Conservation (phyloP, 192 early-diverging fungal species). For the Rhizoclosmatium globosum region DNA sequence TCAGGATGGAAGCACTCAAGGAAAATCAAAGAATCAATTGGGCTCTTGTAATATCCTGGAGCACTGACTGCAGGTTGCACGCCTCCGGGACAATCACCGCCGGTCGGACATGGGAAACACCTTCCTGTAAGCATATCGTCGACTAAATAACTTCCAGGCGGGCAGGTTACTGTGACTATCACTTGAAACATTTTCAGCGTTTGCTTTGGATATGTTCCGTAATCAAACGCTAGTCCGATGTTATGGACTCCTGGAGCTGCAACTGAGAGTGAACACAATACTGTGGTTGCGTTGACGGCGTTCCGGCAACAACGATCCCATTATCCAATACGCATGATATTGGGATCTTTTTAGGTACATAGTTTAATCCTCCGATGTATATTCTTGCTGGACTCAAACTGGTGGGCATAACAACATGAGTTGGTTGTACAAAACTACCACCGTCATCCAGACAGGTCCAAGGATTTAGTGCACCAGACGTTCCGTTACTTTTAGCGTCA, state of each 20-base stretch:
- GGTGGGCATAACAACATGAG: conserved; percentile 15
- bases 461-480: background rate
- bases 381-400: conserved; percentile 3
- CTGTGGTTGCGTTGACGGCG: background rate
- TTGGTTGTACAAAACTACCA: background rate
- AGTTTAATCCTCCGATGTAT: background rate
- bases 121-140: background rate
- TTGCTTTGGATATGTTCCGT: background rate
- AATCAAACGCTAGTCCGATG: conserved; percentile 4
- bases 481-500: background rate
- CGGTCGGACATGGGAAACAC: conserved; percentile 9
- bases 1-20: conserved; percentile 22
- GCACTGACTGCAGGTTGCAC: background rate
- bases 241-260: conserved; percentile 3
- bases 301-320: background rate
- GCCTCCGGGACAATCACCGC: conserved; percentile 4
- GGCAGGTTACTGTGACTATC: conserved; percentile 12
- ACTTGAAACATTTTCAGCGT: background rate
- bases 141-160: conserved; percentile 15
- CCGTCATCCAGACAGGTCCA: background rate
- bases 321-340: conserved; percentile 19
- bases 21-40: conserved; percentile 1
- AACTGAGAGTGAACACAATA: background rate
- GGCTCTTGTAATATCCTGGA: conserved; percentile 12
- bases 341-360: conserved; percentile 1